phyloP scores from a whole-genome alignment of 257 asterid genomes.

The Oldenlandia corymbosa region DNA sequence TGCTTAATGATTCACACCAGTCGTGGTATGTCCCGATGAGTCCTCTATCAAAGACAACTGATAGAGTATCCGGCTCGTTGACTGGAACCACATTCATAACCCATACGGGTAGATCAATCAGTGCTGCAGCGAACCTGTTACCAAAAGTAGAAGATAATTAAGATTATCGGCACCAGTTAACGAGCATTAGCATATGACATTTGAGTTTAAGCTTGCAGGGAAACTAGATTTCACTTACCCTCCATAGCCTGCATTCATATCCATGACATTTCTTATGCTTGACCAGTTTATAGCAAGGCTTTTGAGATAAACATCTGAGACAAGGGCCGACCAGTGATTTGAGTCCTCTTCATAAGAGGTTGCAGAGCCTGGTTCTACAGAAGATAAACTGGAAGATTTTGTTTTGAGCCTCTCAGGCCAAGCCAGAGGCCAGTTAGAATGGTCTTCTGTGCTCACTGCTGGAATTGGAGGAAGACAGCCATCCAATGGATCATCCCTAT shows the following conservation, averaged over 20 bases:
- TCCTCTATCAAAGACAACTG: slow-evolving; percentile 78
- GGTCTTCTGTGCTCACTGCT: slow-evolving; percentile 10
- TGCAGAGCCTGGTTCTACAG: slow-evolving; percentile 40
- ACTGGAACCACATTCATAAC: slow-evolving; percentile 89
- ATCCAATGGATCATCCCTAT: slow-evolving; percentile 77
- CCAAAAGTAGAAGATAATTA: background rate
- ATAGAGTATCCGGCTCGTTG: slow-evolving; percentile 60
- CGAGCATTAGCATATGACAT: background rate
- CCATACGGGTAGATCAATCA: slow-evolving; percentile 58
- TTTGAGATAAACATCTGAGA: slow-evolving; percentile 69
- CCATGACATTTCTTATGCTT: slow-evolving; percentile 73
- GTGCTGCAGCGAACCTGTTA: slow-evolving; percentile 84
- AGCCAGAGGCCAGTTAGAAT: slow-evolving; percentile 65
- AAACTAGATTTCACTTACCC: slow-evolving; percentile 52
- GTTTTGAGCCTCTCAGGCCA: slow-evolving; percentile 82
- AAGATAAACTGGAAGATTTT: slow-evolving; percentile 53
- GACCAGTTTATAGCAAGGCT: slow-evolving; percentile 68
- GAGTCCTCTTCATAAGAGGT: slow-evolving; percentile 56
- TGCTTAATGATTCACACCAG: slow-evolving; percentile 91
- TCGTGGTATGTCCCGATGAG: slow-evolving; percentile 87
- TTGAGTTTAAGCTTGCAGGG: background rate
- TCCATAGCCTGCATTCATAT: slow-evolving; percentile 93
- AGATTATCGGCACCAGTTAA: background rate
- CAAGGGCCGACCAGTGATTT: slow-evolving; percentile 81
- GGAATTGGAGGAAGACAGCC: slow-evolving; percentile 60